These are phyloP conservation scores for Austropuccinia psidii DNA, from an alignment of 1,284 basidiomycete genomes.

Conservation along the genomic window DNA sequence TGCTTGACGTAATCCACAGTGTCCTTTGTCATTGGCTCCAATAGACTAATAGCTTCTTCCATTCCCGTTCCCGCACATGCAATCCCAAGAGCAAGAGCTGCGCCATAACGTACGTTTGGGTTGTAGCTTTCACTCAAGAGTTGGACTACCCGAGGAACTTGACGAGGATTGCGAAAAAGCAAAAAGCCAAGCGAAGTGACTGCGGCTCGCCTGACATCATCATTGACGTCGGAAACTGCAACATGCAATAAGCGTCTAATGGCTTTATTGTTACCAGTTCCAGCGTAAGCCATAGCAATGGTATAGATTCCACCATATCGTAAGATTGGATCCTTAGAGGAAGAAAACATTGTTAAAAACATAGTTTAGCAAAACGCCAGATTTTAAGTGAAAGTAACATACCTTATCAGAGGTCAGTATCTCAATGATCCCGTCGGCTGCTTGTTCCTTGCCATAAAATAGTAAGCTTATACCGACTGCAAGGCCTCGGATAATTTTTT, in stretches of 20 bases:
- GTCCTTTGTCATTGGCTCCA: conserved; percentile 94
- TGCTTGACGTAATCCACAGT: conserved; percentile 94
- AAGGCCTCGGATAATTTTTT: conserved; percentile 92
- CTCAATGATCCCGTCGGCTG: conserved; percentile 70
- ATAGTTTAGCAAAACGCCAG: background rate
- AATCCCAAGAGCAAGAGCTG: conserved; percentile 85
- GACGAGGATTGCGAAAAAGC: conserved; percentile 85
- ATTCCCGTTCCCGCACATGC: conserved; percentile 95
- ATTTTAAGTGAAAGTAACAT: conserved; percentile 38
- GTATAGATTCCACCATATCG: conserved; percentile 95
- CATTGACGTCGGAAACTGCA: conserved; percentile 91
- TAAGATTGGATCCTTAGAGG: conserved; percentile 91
- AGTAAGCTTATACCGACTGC: conserved; percentile 83
- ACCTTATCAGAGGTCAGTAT: conserved; percentile 76
- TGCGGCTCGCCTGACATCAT: conserved; percentile 87
- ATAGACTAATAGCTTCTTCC: conserved; percentile 82
- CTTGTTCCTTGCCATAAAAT: conserved; percentile 80
- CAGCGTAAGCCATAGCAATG: conserved; percentile 85
- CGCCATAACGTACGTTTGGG: conserved; percentile 92
- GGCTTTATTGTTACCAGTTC: conserved; percentile 84
- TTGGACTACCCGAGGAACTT: conserved; percentile 90
- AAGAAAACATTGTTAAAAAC: conserved; percentile 38
- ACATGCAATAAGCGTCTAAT: conserved; percentile 83
- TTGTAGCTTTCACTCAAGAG: conserved; percentile 94
- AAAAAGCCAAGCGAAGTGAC: conserved; percentile 90